A percentile compares a stretch with the other conserved stretches of the same genome.
Evolutionary conservation across 2,329 filamentous ascomycete species (phyloP).

Genomic region (Fusarium liriodendri): DNA sequence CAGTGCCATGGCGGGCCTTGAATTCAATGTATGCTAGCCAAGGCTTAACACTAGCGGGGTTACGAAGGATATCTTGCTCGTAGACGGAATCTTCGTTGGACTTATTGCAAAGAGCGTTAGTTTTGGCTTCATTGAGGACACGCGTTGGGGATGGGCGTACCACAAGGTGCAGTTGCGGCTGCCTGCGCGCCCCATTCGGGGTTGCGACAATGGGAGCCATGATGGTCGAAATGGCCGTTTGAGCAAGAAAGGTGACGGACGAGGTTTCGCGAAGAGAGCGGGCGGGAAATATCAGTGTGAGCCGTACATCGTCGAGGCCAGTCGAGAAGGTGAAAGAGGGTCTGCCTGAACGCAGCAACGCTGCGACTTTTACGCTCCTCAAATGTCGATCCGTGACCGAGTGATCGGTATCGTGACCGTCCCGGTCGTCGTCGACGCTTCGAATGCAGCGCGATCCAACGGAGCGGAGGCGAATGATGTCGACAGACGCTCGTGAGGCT

Average conservation of each 20-base stretch:
- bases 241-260: not conserved
- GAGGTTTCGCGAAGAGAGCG: constrained; percentile 15
- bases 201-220: constrained; percentile 41
- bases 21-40: constrained; percentile 95
- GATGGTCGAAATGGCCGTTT: not conserved
- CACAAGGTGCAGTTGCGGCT: constrained; percentile 61
- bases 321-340: constrained; percentile 10
- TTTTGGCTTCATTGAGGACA: not conserved
- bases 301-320: constrained; percentile 37
- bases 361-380: not conserved
- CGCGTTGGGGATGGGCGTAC: constrained; percentile 49
- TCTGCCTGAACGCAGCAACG: not conserved
- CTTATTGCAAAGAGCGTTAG: constrained; percentile 56
- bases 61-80: constrained; percentile 93
- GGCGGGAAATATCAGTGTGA: constrained; percentile 31
- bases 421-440: not conserved
- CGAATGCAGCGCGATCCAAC: not conserved
- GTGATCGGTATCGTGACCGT: not conserved
- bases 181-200: constrained; percentile 53
- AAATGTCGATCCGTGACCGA: constrained; percentile 4
- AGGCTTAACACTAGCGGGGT: constrained; percentile 86
- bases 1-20: constrained; percentile 86
- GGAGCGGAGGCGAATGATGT: not conserved
- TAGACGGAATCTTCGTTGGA: constrained; percentile 92
- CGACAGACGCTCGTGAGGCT: constrained; percentile 9